phyloP scores from a whole-genome alignment of 352 stramenopile genomes.

The Phytopythium kandeliae region DNA sequence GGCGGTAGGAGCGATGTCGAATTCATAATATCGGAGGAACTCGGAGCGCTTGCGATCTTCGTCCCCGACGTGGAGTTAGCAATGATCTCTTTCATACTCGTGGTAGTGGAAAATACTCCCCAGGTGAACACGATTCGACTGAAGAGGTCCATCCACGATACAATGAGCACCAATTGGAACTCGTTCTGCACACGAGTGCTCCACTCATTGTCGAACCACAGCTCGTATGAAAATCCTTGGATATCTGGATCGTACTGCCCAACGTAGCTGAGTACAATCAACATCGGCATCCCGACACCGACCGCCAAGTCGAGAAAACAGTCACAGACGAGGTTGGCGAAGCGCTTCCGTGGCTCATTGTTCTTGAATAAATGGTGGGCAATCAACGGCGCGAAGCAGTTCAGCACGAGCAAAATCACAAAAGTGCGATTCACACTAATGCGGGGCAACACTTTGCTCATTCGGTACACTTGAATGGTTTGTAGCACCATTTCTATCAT shows the following conservation, averaged over 20 bases:
- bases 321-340: conserved; percentile 16
- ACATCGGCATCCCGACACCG: conserved; percentile 4
- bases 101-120: conserved; percentile 13
- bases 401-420: conserved; percentile 19
- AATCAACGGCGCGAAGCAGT: conserved; percentile 20
- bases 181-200: conserved; percentile 12
- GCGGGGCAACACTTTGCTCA: conserved; percentile 21
- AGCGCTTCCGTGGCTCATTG: conserved; percentile 11
- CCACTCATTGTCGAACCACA: conserved; percentile 26
- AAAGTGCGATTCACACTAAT: conserved; percentile 29
- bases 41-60: not conserved
- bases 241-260: conserved; percentile 6
- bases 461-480: conserved; percentile 19
- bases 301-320: conserved; percentile 15
- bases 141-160: conserved; percentile 18
- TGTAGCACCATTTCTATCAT: conserved; percentile 22
- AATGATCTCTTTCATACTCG: conserved; percentile 15
- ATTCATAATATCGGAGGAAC: not conserved
- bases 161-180: conserved; percentile 15
- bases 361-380: conserved; percentile 4
- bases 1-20: not conserved
- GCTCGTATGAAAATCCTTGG: conserved; percentile 5
- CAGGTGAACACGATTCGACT: conserved; percentile 15
- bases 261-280: conserved; percentile 11
- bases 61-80: not conserved